A percentile compares a stretch with the other conserved stretches of the same genome.
These are phyloP conservation scores for Ilyonectria robusta DNA, from an alignment of 2,329 filamentous ascomycete genomes.

Conservation along the genomic window DNA sequence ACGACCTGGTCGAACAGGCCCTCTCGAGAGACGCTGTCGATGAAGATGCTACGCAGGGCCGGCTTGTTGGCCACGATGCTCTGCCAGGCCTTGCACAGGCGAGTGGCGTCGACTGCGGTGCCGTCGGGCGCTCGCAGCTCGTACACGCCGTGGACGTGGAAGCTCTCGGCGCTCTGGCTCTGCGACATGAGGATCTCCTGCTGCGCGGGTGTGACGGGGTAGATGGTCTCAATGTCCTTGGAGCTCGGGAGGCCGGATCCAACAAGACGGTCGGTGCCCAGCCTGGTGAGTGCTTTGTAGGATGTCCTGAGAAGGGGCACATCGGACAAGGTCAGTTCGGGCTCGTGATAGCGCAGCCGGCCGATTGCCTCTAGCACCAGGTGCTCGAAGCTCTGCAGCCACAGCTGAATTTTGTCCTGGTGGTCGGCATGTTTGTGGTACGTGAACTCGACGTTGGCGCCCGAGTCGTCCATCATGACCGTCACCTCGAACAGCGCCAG, in stretches of 20 bases:
- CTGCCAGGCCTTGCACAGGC: conserved; percentile 66
- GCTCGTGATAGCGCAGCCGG: conserved; percentile 57
- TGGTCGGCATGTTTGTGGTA: conserved; percentile 60
- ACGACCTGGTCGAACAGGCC: conserved; percentile 67
- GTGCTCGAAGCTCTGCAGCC: conserved; percentile 64
- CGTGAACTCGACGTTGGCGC: conserved; percentile 61
- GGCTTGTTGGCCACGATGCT: conserved; percentile 61
- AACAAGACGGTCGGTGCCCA: conserved; percentile 59
- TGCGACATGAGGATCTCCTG: conserved; percentile 66
- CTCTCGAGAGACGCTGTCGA: conserved; percentile 63
- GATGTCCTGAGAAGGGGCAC: conserved; percentile 63
- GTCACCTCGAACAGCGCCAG: conserved; percentile 67
- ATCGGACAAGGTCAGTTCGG: conserved; percentile 65
- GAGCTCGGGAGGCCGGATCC: conserved; percentile 58
- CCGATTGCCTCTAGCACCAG: conserved; percentile 61
- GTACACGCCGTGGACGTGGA: conserved; percentile 63
- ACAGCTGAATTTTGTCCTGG: conserved; percentile 59
- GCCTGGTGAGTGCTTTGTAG: conserved; percentile 60
- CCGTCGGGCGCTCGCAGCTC: conserved; percentile 59
- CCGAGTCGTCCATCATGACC: conserved; percentile 59
- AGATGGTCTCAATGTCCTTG: conserved; percentile 64
- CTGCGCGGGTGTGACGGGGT: conserved; percentile 63
- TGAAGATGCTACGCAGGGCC: conserved; percentile 65
- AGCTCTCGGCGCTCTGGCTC: conserved; percentile 56
- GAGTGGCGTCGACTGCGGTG: conserved; percentile 57